phyloP scores from a whole-genome alignment of 768 basidiomycete species.

The Brasilioporus rufonigricans region DNA sequence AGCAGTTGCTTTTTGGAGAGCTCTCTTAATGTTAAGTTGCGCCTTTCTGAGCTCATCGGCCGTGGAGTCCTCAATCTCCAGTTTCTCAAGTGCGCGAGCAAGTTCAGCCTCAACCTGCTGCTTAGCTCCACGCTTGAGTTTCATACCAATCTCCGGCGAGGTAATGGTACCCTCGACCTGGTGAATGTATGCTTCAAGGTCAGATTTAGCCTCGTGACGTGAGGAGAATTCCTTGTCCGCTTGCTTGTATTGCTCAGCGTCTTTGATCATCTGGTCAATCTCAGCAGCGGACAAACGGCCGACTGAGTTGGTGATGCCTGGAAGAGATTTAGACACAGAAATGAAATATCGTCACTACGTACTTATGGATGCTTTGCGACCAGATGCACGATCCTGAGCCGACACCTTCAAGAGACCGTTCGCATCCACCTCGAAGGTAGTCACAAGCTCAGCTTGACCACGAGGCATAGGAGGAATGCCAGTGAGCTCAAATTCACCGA shows the following conservation, averaged over 20 bases:
- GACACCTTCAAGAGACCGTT: constrained; percentile 99
- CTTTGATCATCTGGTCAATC: constrained; percentile 99
- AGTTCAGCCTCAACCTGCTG: constrained; percentile 95
- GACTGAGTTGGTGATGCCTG: constrained; percentile 97
- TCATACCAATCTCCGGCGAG: constrained; percentile 95
- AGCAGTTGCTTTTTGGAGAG: constrained; percentile 96
- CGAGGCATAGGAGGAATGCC: constrained; percentile 99
- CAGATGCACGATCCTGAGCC: constrained; percentile 96
- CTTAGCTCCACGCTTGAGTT: constrained; percentile 97
- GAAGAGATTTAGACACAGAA: constrained; percentile 7
- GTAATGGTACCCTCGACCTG: constrained; percentile 96
- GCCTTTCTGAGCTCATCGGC: constrained; percentile 96
- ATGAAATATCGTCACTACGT: constrained; percentile 31
- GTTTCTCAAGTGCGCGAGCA: constrained; percentile 95
- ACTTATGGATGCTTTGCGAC: constrained; percentile 98
- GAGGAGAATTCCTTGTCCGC: constrained; percentile 98
- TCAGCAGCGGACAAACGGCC: constrained; percentile 96
- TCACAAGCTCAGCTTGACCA: constrained; percentile 98
- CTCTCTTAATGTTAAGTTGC: constrained; percentile 92
- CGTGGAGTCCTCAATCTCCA: constrained; percentile 94
- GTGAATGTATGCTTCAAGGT: constrained; percentile 97
- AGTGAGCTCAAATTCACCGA: constrained; percentile 98
- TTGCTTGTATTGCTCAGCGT: constrained; percentile 93
- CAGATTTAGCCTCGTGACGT: constrained; percentile 96
- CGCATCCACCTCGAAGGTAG: constrained; percentile 99